A percentile compares a stretch with the other conserved stretches of the same genome.
These are phyloP conservation scores for Scleromitrula shiraiana DNA, from an alignment of 2,329 filamentous ascomycete genomes.

Conservation along the genomic window DNA sequence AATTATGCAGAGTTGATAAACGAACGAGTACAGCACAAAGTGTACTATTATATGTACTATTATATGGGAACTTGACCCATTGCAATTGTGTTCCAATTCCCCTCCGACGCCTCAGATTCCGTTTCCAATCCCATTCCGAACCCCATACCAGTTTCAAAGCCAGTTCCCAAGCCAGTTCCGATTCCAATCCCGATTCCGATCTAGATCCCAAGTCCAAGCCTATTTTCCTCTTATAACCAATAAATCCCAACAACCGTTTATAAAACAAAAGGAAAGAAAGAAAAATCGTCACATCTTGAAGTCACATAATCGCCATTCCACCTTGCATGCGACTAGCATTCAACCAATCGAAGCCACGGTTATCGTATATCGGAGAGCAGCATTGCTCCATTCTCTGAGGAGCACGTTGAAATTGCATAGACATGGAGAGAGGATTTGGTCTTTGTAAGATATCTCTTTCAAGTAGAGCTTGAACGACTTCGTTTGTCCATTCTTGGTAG, in stretches of 20 bases:
- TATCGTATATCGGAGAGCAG: constrained; percentile 5
- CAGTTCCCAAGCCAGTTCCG: background rate
- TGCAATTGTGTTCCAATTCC: background rate
- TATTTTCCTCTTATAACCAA: background rate
- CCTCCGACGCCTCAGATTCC: background rate
- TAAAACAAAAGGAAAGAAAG: background rate
- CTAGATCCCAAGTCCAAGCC: no score
- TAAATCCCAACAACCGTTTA: background rate
- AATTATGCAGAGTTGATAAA: background rate
- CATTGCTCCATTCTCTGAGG: background rate
- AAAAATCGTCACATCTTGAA: background rate
- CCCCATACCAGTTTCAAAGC: background rate
- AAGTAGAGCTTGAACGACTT: background rate
- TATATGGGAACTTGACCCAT: no score
- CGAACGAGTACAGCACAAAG: background rate
- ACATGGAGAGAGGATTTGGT: background rate
- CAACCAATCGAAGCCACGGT: constrained; percentile 3
- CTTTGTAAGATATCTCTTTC: background rate
- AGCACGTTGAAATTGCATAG: background rate
- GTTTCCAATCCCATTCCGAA: no score
- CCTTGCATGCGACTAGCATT: background rate
- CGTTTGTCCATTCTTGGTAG: constrained; percentile 4
- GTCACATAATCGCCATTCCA: constrained; percentile 2
- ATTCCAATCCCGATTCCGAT: background rate
- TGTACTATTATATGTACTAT: background rate